These are phyloP conservation scores for Clarireedia sp. DNA, from an alignment of 2,329 filamentous ascomycete genomes.

Conservation along the genomic window DNA sequence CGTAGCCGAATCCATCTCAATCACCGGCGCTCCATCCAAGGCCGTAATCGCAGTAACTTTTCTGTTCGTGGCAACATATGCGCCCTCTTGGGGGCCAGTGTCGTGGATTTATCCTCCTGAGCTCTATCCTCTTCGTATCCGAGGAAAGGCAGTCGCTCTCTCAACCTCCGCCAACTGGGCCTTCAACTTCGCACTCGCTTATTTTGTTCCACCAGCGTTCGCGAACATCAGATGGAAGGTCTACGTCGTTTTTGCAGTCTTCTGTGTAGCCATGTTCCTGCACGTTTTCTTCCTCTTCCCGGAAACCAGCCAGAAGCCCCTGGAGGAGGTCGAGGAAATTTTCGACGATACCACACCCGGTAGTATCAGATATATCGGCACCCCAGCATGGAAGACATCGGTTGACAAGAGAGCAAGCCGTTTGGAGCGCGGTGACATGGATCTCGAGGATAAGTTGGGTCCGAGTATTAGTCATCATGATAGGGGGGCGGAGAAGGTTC, in stretches of 20 bases:
- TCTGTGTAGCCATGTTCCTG: slow-evolving; percentile 41
- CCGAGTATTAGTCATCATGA: slow-evolving; percentile 1
- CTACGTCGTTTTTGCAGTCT: slow-evolving; percentile 46
- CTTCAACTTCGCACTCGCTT: slow-evolving; percentile 43
- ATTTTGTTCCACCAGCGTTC: slow-evolving; percentile 40
- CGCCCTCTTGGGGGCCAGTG: slow-evolving; percentile 43
- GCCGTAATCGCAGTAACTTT: slow-evolving; percentile 60
- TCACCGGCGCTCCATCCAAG: slow-evolving; percentile 42
- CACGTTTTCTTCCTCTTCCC: slow-evolving; percentile 49
- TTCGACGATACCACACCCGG: slow-evolving; percentile 33
- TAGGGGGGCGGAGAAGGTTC: not conserved
- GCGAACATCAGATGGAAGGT: slow-evolving; percentile 42
- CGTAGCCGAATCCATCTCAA: slow-evolving; percentile 38
- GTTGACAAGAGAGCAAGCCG: slow-evolving; percentile 19
- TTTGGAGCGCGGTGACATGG: slow-evolving; percentile 24
- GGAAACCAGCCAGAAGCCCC: slow-evolving; percentile 46
- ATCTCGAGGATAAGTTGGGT: slow-evolving; percentile 24
- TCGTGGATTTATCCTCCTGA: slow-evolving; percentile 44
- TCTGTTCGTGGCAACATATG: slow-evolving; percentile 49
- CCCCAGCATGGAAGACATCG: slow-evolving; percentile 25
- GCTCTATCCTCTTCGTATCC: slow-evolving; percentile 40
- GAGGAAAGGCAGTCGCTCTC: slow-evolving; percentile 46
- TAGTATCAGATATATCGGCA: slow-evolving; percentile 23
- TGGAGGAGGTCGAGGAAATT: slow-evolving; percentile 45
- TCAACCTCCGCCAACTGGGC: slow-evolving; percentile 44